phyloP scores from a whole-genome alignment of 495 filamentous ascomycete genomes.

The Cryomyces minteri region DNA sequence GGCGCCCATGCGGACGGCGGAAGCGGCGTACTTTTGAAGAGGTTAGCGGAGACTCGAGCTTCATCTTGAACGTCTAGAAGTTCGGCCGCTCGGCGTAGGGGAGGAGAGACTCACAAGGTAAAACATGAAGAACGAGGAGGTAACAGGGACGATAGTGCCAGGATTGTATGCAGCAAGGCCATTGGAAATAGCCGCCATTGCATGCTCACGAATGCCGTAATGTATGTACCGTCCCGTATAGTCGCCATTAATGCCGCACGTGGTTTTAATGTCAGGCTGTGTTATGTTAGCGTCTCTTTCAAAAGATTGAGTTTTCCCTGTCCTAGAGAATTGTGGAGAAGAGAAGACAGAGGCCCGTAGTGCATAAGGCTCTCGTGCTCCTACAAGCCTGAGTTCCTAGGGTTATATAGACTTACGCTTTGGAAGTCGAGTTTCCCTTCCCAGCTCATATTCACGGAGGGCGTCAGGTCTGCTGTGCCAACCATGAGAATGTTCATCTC shows the following conservation, averaged over 20 bases:
- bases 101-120: not conserved
- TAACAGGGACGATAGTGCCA: slow-evolving; percentile 32
- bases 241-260: slow-evolving; percentile 28
- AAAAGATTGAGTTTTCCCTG: too few species aligned
- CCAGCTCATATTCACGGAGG: slow-evolving; percentile 38
- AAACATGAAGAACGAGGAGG: slow-evolving; percentile 29
- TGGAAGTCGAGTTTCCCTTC: slow-evolving; percentile 35
- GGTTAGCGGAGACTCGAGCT: not conserved
- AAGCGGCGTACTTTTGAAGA: slow-evolving; percentile 1
- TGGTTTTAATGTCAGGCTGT: slow-evolving; percentile 25
- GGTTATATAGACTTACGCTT: slow-evolving; percentile 24
- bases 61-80: not conserved
- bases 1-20: slow-evolving; percentile 4
- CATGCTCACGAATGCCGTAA: slow-evolving; percentile 35
- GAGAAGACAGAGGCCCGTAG: too few species aligned
- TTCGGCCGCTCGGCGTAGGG: not conserved
- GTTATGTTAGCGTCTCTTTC: not conserved
- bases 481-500: slow-evolving; percentile 33
- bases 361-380: not conserved
- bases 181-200: slow-evolving; percentile 33
- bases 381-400: too few species aligned
- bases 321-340: too few species aligned
- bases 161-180: slow-evolving; percentile 32
- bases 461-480: slow-evolving; percentile 38
- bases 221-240: slow-evolving; percentile 35